phyloP scores from a whole-genome alignment of 148 eudicot species.

The Euryodendron excelsum region DNA sequence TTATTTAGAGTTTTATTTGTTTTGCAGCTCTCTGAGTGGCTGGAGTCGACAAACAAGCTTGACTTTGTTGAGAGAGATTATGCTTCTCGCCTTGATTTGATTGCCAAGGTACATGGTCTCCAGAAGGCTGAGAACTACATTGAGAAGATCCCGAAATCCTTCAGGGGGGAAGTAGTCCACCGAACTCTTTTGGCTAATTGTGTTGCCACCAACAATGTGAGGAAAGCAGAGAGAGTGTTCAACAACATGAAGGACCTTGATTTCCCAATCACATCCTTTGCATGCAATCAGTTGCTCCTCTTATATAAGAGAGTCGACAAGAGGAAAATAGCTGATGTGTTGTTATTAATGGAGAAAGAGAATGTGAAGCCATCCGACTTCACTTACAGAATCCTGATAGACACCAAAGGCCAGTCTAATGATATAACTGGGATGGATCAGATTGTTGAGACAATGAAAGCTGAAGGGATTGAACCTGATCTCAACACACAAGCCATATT shows the following conservation, averaged over 20 bases:
- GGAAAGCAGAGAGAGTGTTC: slow-evolving; percentile 75
- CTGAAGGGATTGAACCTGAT: slow-evolving; percentile 58
- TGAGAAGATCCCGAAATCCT: slow-evolving; percentile 52
- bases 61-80: slow-evolving; percentile 59
- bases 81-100: slow-evolving; percentile 70
- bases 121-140: slow-evolving; percentile 58
- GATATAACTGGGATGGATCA: slow-evolving; percentile 89
- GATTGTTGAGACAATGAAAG: slow-evolving; percentile 81
- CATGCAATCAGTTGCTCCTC: slow-evolving; percentile 75
- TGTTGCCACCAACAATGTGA: slow-evolving; percentile 33
- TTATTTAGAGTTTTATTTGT: background rate
- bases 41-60: slow-evolving; percentile 42
- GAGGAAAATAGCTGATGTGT: slow-evolving; percentile 79
- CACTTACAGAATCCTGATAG: slow-evolving; percentile 73
- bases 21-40: slow-evolving; percentile 80
- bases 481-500: slow-evolving; percentile 26
- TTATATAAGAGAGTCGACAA: slow-evolving; percentile 66
- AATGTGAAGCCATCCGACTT: slow-evolving; percentile 57
- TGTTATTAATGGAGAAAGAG: slow-evolving; percentile 82
- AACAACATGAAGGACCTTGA: slow-evolving; percentile 72
- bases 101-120: slow-evolving; percentile 70
- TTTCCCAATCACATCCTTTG: slow-evolving; percentile 46
- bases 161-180: slow-evolving; percentile 57
- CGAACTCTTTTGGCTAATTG: slow-evolving; percentile 68
- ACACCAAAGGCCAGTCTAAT: slow-evolving; percentile 64